phyloP scores from a whole-genome alignment of 345 rosid genomes.

The Gossypium anomalum region DNA sequence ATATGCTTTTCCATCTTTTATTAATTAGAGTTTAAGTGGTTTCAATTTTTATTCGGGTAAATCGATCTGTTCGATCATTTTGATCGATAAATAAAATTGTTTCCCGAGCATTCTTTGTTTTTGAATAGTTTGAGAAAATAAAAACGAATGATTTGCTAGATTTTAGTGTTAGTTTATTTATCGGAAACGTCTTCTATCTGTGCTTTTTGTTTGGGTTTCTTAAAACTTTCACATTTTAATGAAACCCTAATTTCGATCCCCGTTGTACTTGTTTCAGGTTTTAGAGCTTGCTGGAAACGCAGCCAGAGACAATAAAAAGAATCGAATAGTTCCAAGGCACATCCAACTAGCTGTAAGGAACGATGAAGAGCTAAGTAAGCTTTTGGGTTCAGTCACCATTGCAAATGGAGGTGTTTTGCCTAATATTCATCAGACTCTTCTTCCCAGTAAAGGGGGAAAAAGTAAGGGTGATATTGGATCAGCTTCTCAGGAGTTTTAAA shows the following conservation, averaged over 20 bases:
- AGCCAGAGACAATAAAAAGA: constrained; percentile 8
- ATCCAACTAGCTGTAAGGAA: constrained; percentile 1
- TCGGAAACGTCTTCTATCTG: background rate
- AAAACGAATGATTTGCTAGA: background rate
- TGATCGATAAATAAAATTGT: background rate
- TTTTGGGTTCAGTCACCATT: background rate
- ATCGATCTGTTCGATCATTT: background rate
- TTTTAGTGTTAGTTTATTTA: background rate
- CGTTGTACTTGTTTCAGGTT: background rate
- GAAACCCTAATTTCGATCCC: background rate
- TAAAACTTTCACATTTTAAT: no score
- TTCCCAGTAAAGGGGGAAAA: background rate
- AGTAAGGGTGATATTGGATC: constrained; percentile 1
- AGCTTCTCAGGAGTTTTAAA: constrained; percentile 8
- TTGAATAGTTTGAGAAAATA: background rate
- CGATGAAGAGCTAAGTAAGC: constrained; percentile 4
- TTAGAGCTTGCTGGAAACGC: constrained; percentile 10
- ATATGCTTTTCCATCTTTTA: no score
- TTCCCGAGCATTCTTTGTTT: background rate
- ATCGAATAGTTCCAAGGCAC: constrained; percentile 3
- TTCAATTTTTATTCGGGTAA: background rate
- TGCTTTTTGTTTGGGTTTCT: no score
- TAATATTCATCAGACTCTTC: background rate
- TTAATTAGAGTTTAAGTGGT: background rate
- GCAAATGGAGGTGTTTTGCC: constrained; percentile 11